Base-by-base conservation (phyloP, 2,329 filamentous ascomycete species). In the Xylaria sp. region DNA sequence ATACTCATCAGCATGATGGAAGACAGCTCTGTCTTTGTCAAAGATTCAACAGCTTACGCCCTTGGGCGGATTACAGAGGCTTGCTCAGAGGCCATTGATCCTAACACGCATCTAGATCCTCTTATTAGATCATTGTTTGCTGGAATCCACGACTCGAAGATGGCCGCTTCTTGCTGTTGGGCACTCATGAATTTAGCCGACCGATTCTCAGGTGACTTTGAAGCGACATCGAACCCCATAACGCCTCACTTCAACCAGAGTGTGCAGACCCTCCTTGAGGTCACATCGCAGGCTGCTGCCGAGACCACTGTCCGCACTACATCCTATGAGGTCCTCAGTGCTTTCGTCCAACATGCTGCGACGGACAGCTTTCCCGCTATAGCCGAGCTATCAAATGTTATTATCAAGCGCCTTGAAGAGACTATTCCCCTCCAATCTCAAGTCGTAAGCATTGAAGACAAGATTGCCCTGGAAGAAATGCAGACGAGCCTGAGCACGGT, bases 101-200 rank as follows among this genome's bases (percentile, higher is more conserved):
- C 93, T 48, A 85, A 88, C 74, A 86, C 90, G 71, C 93, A 98
- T 79, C 88, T 99, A 5, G 92, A 94, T 72, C 89, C 92, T 23
- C 86, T 99, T 71, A 95, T 99, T 77, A 89, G 90, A 65, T 92
- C 94, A 48, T 88, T 99, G 10, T 99, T 99, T 84, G 90, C 91
- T 74, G 96, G 95, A 60, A 87, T 99, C 68, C 90, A 92, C 83
- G 96, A 92, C 79, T 92, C 94, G 69, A 98, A 97, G 88, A 99
- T 99, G 91, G 96, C 95, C 37, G 91, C 93, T 64, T 99, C 96
- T 35, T 98, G 96, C 89, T 99, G 96, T 84, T 98, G 97, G 96
- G 94, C 96, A 37, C 84, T 99, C 74, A 98, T 99, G 93, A 99
- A 98, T 83, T 84, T 99, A 78, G 95, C 96, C 12, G 96, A 99